phyloP scores from a whole-genome alignment of 768 basidiomycete genomes.

The Rickenella mellea region DNA sequence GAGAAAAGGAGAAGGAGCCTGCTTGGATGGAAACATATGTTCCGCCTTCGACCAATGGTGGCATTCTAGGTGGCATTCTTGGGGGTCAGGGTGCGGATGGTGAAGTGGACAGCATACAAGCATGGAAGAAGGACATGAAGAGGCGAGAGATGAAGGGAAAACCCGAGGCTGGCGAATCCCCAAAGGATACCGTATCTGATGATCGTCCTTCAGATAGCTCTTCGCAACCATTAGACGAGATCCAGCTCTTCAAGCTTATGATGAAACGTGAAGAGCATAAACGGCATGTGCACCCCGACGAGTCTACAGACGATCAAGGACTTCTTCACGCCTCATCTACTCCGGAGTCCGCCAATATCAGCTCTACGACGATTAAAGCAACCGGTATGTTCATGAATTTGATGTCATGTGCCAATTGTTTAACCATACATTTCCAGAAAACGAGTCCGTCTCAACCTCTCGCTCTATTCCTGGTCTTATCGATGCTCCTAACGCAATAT shows the following conservation, averaged over 20 bases:
- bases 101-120: slow-evolving; percentile 76
- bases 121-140: slow-evolving; percentile 79
- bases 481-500: too few species aligned
- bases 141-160: slow-evolving; percentile 59
- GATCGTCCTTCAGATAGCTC: background rate
- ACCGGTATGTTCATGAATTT: too few species aligned
- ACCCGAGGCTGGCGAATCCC: slow-evolving; percentile 13
- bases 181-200: slow-evolving; percentile 2
- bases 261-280: slow-evolving; percentile 71
- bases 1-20: slow-evolving; percentile 71
- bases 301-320: background rate
- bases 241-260: slow-evolving; percentile 73
- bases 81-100: slow-evolving; percentile 44
- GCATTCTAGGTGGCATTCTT: slow-evolving; percentile 42
- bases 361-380: too few species aligned
- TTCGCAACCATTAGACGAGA: slow-evolving; percentile 56
- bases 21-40: slow-evolving; percentile 91
- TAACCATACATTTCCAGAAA: too few species aligned
- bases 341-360: background rate
- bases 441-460: too few species aligned
- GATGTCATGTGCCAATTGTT: too few species aligned
- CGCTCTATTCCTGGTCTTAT: too few species aligned
- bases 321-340: background rate
- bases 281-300: background rate
- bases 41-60: slow-evolving; percentile 44